Evolutionary conservation across 345 rosid species (phyloP).

Genomic region (Balakata baccata): DNA sequence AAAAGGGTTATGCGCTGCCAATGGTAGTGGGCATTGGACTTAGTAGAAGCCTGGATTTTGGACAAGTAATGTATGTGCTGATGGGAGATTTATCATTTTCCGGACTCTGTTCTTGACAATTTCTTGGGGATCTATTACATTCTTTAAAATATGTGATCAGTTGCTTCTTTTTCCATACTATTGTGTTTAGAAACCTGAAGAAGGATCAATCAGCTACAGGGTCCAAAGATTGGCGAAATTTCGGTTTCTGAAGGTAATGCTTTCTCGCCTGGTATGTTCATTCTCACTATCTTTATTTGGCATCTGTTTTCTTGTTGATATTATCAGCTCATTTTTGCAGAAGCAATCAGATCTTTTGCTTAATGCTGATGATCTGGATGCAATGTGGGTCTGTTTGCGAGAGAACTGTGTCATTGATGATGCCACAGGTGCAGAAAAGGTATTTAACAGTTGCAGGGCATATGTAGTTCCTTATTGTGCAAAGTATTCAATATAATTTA

Average conservation of each 20-base stretch:
- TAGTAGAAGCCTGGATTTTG: background rate
- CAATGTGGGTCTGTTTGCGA: constrained; percentile 98
- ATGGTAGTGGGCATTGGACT: background rate
- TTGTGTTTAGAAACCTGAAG: constrained; percentile 85
- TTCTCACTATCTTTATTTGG: background rate
- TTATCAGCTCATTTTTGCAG: constrained; percentile 46
- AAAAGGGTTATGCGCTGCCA: background rate
- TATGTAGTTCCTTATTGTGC: constrained; percentile 1
- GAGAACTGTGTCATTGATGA: constrained; percentile 99
- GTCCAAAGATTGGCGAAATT: constrained; percentile 91
- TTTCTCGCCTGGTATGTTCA: background rate
- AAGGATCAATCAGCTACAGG: constrained; percentile 91
- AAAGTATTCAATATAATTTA: background rate
- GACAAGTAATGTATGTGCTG: background rate
- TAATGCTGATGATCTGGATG: constrained; percentile 95
- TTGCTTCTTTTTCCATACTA: constrained; percentile 5
- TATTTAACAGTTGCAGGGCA: constrained; percentile 13
- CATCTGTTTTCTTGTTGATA: constrained; percentile 9
- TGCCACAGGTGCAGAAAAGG: constrained; percentile 99
- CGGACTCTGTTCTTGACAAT: background rate
- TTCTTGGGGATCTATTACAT: background rate
- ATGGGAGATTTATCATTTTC: background rate
- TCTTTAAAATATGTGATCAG: background rate
- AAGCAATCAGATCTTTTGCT: constrained; percentile 94
- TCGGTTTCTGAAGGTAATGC: constrained; percentile 77